Base-by-base conservation (phyloP, 345 rosid genomes). In the Salix arbutifolia region DNA sequence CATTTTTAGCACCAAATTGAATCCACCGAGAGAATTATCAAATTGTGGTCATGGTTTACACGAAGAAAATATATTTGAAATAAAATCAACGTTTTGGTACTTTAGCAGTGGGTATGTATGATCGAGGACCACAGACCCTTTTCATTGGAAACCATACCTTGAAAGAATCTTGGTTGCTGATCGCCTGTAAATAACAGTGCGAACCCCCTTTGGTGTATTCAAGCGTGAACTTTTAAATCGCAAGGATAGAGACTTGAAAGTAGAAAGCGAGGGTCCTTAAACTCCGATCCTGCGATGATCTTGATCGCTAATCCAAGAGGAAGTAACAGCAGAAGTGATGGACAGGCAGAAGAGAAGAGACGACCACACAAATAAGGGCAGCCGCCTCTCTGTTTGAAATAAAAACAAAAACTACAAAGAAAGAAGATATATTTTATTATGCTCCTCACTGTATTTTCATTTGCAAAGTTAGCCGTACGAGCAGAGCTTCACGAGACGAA, bases 281-380 rank as follows among this genome's bases (percentile, higher is more conserved):
- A 16, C 6, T 74, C 46, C 21, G 65, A 77, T 70, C 42, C 35
- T 70, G 75, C 10, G 65, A 71, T 77, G 62, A 46, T 72, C 33
- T 30, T 26, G 38, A 42, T 11, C 6, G 25, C 30, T 74, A 44
- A 52, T 48, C 13, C 23, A 62, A 61, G 42, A 53, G 65, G 69
- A 52, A 31, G 67, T 67, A 72, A 74, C 19, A 23, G 28, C 30
- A 6, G 50, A 58, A 31, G 53, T 14, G 61, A 25, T 19, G 42
- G 83, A 85, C 82, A 77, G 72, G 65, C 37, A 68, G 71, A 79
- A 84, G 46, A 42, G 46, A 42, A 75, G 30, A 23, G 79, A 82
- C 78, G 75, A 18, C 79, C 69, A 40, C 33, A 37, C 13, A 48
- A 50, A 72, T 33, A 62, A 33, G 79, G 81, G 74, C 33, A 74